phyloP scores from a whole-genome alignment of 2,329 filamentous ascomycete species.

The Amauroascus niger region DNA sequence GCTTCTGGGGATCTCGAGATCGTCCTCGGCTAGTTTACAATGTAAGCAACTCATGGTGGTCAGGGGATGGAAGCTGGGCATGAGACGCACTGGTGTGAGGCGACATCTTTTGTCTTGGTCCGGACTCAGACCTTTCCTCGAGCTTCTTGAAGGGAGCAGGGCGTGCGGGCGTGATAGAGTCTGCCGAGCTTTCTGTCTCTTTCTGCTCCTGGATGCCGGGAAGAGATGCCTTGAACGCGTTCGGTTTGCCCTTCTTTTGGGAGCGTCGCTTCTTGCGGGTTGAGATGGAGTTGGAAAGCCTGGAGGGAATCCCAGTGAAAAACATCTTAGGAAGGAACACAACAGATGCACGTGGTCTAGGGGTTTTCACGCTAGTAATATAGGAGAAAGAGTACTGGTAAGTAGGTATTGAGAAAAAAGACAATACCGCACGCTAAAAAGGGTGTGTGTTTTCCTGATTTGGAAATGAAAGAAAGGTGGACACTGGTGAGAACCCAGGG shows the following conservation, averaged over 20 bases:
- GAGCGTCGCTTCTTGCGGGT: background rate
- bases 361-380: background rate
- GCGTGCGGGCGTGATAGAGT: background rate
- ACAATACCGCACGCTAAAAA: too few relatives aligned
- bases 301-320: background rate
- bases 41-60: background rate
- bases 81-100: background rate
- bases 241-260: background rate
- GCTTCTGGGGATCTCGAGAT: background rate
- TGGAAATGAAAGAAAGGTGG: too few relatives aligned
- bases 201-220: constrained; percentile 1
- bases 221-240: background rate
- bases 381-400: background rate
- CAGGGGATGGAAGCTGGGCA: background rate
- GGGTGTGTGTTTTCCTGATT: too few relatives aligned
- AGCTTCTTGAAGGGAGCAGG: background rate
- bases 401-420: background rate
- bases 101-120: background rate
- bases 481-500: too few relatives aligned
- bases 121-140: background rate
- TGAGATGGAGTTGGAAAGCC: background rate
- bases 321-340: background rate
- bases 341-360: background rate
- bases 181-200: background rate
- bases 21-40: background rate